These are phyloP conservation scores for Penicillium flavigenum DNA, from an alignment of 495 filamentous ascomycete genomes.

Conservation along the genomic window DNA sequence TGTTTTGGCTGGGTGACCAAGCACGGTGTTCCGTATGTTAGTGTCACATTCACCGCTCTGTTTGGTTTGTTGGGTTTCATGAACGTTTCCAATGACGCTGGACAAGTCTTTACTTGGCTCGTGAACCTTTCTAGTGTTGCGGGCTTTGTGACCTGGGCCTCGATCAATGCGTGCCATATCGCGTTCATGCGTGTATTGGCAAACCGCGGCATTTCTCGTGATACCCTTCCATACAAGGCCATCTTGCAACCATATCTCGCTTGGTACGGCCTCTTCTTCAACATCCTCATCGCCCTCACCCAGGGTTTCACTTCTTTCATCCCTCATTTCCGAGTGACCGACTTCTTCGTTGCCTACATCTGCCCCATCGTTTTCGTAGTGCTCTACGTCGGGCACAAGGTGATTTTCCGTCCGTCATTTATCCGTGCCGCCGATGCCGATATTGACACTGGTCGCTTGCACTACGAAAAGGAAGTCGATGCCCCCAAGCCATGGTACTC, in stretches of 20 bases:
- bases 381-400: constrained; percentile 53
- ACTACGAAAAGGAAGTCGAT: constrained; percentile 31
- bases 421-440: constrained; percentile 38
- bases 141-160: constrained; percentile 63
- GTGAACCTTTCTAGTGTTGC: constrained; percentile 60
- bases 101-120: constrained; percentile 51
- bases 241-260: constrained; percentile 54
- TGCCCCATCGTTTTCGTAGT: constrained; percentile 53
- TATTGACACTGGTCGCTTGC: constrained; percentile 39
- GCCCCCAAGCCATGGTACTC: constrained; percentile 32
- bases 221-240: constrained; percentile 54
- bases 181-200: constrained; percentile 55
- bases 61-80: constrained; percentile 53
- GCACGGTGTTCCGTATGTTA: constrained; percentile 51
- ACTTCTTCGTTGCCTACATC: constrained; percentile 57
- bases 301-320: constrained; percentile 66
- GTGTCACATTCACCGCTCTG: constrained; percentile 44
- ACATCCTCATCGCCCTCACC: constrained; percentile 57
- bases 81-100: constrained; percentile 41
- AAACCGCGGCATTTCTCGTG: constrained; percentile 46
- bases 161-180: constrained; percentile 56
- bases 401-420: constrained; percentile 35
- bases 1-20: constrained; percentile 50
- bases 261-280: constrained; percentile 58
- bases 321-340: constrained; percentile 48